A percentile compares a stretch with the other conserved stretches of the same genome.
phyloP scores from a whole-genome alignment of 495 filamentous ascomycete species.

The Trichoderma virens region DNA sequence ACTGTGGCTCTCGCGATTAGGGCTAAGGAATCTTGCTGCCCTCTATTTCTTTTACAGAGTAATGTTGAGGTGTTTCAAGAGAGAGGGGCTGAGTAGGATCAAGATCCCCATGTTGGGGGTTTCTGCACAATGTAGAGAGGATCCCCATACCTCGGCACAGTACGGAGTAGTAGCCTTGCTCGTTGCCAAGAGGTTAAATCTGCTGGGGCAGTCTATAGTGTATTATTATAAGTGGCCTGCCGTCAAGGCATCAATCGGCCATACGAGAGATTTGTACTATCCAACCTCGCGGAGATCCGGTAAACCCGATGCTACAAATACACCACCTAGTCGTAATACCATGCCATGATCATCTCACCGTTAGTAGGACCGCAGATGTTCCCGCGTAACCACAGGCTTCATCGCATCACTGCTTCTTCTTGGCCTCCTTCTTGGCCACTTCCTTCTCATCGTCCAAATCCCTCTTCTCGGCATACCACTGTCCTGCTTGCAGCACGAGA shows the following conservation, averaged over 20 bases:
- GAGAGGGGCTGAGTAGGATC: too few relatives aligned
- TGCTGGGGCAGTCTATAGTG: not conserved
- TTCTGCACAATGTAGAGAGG: too few relatives aligned
- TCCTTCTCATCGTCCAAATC: constrained; percentile 68
- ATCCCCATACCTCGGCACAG: too few relatives aligned
- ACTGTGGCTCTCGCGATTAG: too few relatives aligned
- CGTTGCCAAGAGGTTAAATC: not conserved
- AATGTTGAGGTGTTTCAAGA: too few relatives aligned
- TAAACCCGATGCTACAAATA: not conserved
- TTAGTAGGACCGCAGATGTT: not conserved
- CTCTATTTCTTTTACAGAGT: not conserved
- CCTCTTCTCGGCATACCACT: constrained; percentile 97
- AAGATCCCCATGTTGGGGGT: too few relatives aligned
- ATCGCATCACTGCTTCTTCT: constrained; percentile 23
- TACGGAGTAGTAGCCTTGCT: too few relatives aligned
- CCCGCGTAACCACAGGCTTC: not conserved
- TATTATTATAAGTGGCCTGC: not conserved
- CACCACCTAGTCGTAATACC: not conserved
- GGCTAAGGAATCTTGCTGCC: too few relatives aligned
- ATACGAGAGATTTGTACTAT: not conserved
- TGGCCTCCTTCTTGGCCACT: constrained; percentile 19
- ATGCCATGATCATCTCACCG: not conserved
- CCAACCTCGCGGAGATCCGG: not conserved
- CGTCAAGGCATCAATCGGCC: not conserved
- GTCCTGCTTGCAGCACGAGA: constrained; percentile 86